Evolutionary conservation across 805 yeast genomes (phyloP).

Genomic region (Sugiyamaella americana): DNA sequence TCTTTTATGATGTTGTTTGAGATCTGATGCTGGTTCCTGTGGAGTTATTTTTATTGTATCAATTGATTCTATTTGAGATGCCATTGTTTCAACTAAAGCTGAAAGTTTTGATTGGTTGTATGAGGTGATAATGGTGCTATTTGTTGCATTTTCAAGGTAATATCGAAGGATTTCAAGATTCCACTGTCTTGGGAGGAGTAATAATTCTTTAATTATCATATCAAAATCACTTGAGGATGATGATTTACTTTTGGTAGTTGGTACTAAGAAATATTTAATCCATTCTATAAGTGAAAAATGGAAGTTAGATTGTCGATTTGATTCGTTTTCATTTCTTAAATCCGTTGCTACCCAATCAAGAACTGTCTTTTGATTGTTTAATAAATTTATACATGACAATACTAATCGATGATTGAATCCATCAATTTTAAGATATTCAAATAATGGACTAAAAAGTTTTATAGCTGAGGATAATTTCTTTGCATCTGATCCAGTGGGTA

Average conservation of each 20-base stretch:
- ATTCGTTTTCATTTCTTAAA: neutral
- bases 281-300: constrained; percentile 5
- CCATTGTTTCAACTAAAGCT: neutral
- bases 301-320: neutral
- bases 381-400: constrained; percentile 3
- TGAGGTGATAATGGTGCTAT: neutral
- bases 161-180: constrained; percentile 6
- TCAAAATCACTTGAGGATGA: neutral
- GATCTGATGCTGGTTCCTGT: neutral
- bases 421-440: constrained; percentile 12
- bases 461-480: constrained; percentile 8
- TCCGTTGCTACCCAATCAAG: constrained; percentile 8
- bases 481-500: constrained; percentile 21
- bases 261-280: constrained; percentile 9
- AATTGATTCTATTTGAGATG: neutral
- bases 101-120: neutral
- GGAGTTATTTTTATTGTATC: neutral
- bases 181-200: constrained; percentile 9
- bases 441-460: constrained; percentile 18
- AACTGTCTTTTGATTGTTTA: constrained; percentile 4
- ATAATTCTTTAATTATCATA: constrained; percentile 1
- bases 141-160: neutral
- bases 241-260: neutral
- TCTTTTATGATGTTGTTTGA: constrained; percentile 9
- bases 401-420: constrained; percentile 12